phyloP scores from a whole-genome alignment of 768 basidiomycete species.

The Cyclocybe cylindracea region DNA sequence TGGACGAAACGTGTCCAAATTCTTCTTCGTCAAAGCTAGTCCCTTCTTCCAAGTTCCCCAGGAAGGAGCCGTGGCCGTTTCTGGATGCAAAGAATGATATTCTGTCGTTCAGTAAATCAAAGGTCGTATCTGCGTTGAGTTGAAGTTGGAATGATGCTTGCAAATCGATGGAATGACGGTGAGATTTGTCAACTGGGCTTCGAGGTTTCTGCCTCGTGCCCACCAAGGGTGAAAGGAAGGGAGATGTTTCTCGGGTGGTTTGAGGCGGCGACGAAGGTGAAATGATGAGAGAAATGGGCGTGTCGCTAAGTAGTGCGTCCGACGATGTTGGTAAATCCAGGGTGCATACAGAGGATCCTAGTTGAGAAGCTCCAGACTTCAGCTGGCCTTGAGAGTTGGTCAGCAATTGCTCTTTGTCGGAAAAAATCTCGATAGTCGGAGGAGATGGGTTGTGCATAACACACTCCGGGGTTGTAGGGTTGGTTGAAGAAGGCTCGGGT shows the following conservation, averaged over 20 bases:
- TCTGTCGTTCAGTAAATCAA: constrained; percentile 54
- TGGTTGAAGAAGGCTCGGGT: constrained; percentile 14
- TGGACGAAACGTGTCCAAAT: constrained; percentile 5
- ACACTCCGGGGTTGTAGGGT: not conserved
- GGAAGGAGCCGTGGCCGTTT: constrained; percentile 32
- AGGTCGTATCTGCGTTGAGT: constrained; percentile 45
- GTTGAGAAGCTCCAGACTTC: not conserved
- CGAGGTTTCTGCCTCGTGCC: constrained; percentile 25
- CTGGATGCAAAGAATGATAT: constrained; percentile 44
- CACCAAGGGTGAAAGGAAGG: constrained; percentile 14
- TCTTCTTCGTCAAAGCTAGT: constrained; percentile 38
- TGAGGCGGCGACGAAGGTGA: constrained; percentile 23
- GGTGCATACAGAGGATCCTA: constrained; percentile 25
- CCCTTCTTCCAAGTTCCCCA: constrained; percentile 38
- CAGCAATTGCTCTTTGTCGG: not conserved
- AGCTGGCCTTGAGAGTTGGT: not conserved
- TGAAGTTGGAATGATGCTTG: constrained; percentile 50
- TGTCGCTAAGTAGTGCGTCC: constrained; percentile 22
- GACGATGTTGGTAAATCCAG: constrained; percentile 22
- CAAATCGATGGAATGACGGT: constrained; percentile 46
- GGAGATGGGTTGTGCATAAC: not conserved
- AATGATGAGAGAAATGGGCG: constrained; percentile 20
- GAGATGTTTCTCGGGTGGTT: not conserved
- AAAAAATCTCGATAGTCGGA: constrained; percentile 14
- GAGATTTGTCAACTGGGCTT: constrained; percentile 23